Percentiles rank a stretch among this genome's conserved stretches.
phyloP scores from a whole-genome alignment of 306 rosid species.

The Vicia villosa region DNA sequence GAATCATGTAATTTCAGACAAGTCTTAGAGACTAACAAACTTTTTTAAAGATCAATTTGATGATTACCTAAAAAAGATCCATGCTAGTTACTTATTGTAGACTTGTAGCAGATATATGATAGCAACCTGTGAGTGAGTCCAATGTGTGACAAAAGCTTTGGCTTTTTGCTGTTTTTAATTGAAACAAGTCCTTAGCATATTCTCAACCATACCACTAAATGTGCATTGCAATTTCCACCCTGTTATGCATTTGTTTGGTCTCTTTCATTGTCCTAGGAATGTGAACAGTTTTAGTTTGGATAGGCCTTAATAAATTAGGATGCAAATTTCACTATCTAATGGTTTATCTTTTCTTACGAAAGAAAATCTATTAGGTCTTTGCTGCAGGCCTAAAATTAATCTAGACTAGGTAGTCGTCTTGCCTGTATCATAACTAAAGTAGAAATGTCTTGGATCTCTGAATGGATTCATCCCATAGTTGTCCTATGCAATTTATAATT shows the following conservation, averaged over 20 bases:
- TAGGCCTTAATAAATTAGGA: constrained; percentile 25
- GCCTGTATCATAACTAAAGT: constrained; percentile 30
- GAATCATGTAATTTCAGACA: background rate
- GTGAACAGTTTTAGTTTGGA: constrained; percentile 31
- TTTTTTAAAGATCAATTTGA: background rate
- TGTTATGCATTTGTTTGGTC: constrained; percentile 32
- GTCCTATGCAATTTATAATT: too few relatives aligned
- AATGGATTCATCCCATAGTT: constrained; percentile 26
- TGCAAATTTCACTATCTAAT: constrained; percentile 25
- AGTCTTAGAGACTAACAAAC: background rate
- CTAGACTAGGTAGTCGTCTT: constrained; percentile 24
- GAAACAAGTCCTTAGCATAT: constrained; percentile 10
- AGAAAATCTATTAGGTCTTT: constrained; percentile 32
- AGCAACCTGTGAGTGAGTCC: constrained; percentile 33
- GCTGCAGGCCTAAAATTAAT: constrained; percentile 34
- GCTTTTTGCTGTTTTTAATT: constrained; percentile 37
- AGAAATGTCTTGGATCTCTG: constrained; percentile 24
- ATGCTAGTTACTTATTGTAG: constrained; percentile 10
- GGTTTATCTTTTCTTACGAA: constrained; percentile 23
- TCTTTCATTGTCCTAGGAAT: constrained; percentile 34
- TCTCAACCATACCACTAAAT: background rate
- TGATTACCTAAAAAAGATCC: background rate
- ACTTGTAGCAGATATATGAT: constrained; percentile 31
- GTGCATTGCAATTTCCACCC: constrained; percentile 13
- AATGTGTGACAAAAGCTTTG: constrained; percentile 27